Evolutionary conservation across 2,329 filamentous ascomycete species (phyloP), one percentile per base, ranked within the genome.

Genomic region (Cladosporium sp.): DNA sequence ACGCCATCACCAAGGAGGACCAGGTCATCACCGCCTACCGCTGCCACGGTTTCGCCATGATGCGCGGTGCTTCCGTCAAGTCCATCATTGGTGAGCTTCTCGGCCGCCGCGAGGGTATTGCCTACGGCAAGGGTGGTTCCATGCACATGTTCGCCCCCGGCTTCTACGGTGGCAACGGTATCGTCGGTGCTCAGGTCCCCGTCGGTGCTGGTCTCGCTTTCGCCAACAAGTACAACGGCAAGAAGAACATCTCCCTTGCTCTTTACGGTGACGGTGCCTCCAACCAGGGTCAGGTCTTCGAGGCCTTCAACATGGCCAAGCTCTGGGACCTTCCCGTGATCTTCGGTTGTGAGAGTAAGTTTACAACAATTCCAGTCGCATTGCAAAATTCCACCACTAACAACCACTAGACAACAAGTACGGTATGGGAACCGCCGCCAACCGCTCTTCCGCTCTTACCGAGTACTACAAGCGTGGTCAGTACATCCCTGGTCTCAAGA

Each of bases 381-480:
- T 6, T 26, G n/a, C 2, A 18, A 23, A 5, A 53, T 11, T 11
- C 2, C 5, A 25, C 25, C 51, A 62, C 74, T 76, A 59, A 76
- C 67, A 23, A 5, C 26, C 36, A 32, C 30, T 66, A 97, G 93
- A 99, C 88, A 99, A 99, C 91, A 99, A 99, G 84, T 99, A 99
- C 80, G 95, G 95, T 81, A 99, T 99, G 95, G 95, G 95, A 83
- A 99, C 95, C 70, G 91, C 95, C 68, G 94, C 95, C 72, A 90
- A 90, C 82, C 93, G 95, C 76, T 93, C 95, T 68, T 94, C 95
- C 67, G 95, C 95, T 75, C 84, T 97, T 78, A 98, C 95, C 80
- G 95, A 99, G 81, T 99, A 99, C 89, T 98, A 99, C 89, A 98
- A 98, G 90, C 94, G 95, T 83, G 95, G 95, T 72, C 95, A 99